phyloP scores from a whole-genome alignment of 2,329 filamentous ascomycete species.

The Fonsecaea erecta region DNA sequence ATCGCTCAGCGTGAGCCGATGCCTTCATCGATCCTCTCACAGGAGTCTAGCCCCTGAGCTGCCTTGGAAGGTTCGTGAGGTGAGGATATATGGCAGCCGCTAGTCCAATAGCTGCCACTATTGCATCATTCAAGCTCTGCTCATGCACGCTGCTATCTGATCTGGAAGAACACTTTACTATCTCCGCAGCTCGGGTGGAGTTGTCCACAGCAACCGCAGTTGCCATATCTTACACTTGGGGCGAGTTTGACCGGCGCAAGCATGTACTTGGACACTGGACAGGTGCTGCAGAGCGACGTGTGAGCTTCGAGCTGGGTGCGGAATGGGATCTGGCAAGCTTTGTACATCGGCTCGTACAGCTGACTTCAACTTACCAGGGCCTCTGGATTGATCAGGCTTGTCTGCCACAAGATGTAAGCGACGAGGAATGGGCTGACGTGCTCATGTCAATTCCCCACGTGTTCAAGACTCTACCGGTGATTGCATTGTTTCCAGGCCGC shows the following conservation, averaged over 20 bases:
- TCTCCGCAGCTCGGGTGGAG: neutral
- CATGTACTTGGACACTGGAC: neutral
- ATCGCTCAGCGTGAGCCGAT: no score
- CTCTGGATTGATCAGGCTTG: neutral
- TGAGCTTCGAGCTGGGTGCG: neutral
- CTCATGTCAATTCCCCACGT: neutral
- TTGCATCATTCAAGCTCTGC: neutral
- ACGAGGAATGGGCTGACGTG: neutral
- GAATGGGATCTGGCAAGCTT: neutral
- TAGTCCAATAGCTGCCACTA: no score
- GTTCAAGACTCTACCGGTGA: neutral
- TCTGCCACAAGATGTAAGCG: neutral
- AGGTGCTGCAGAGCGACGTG: neutral
- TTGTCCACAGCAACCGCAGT: neutral
- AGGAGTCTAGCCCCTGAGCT: no score
- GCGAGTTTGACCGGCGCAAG: neutral
- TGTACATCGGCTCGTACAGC: neutral
- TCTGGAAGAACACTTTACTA: neutral
- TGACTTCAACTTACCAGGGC: neutral
- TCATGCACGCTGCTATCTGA: neutral
- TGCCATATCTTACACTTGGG: constrained; percentile 1
- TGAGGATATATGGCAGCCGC: no score
- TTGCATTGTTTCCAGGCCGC: neutral
- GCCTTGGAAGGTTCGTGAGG: no score
- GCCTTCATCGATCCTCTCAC: no score